Percentiles rank a stretch among this genome's conserved stretches.
Conservation (phyloP, 768 basidiomycete species). For the Trametes elegans region DNA sequence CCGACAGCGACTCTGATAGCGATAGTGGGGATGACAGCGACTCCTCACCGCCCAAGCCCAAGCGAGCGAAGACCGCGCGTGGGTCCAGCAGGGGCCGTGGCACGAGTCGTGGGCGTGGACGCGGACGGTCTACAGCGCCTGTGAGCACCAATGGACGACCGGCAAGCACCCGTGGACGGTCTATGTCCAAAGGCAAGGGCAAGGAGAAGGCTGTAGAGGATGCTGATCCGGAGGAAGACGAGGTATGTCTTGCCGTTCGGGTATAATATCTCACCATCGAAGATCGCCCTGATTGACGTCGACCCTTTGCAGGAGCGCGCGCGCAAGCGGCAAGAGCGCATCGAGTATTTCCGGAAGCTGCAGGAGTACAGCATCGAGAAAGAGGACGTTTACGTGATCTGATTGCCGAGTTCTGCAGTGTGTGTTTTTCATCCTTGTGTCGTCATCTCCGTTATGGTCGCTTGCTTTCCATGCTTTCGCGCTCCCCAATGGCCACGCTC, state of each 20-base stretch:
- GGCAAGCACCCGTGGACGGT: constrained; percentile 13
- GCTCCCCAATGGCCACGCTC: no score
- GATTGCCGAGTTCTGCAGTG: no score
- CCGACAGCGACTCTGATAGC: constrained; percentile 2
- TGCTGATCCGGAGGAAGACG: constrained; percentile 23
- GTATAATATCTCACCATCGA: not conserved
- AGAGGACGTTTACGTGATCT: constrained; percentile 41
- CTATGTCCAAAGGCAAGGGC: constrained; percentile 15
- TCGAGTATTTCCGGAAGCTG: constrained; percentile 29
- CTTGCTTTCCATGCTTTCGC: no score
- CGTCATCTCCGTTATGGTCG: no score
- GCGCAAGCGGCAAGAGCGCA: constrained; percentile 23
- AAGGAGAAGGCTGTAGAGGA: constrained; percentile 15
- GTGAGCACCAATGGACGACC: constrained; percentile 2
- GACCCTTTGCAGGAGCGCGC: constrained; percentile 20
- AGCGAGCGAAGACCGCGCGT: not conserved
- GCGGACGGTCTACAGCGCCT: not conserved
- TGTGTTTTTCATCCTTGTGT: no score
- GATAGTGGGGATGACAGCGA: constrained; percentile 6
- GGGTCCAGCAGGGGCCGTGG: constrained; percentile 1
- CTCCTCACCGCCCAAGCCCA: constrained; percentile 9
- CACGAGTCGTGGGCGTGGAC: constrained; percentile 6
- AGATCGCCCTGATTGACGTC: not conserved
- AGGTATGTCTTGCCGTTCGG: constrained; percentile 16
- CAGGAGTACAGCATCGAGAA: constrained; percentile 28